phyloP scores from a whole-genome alignment of 805 yeast species.

The Ogataea dorogensis region DNA sequence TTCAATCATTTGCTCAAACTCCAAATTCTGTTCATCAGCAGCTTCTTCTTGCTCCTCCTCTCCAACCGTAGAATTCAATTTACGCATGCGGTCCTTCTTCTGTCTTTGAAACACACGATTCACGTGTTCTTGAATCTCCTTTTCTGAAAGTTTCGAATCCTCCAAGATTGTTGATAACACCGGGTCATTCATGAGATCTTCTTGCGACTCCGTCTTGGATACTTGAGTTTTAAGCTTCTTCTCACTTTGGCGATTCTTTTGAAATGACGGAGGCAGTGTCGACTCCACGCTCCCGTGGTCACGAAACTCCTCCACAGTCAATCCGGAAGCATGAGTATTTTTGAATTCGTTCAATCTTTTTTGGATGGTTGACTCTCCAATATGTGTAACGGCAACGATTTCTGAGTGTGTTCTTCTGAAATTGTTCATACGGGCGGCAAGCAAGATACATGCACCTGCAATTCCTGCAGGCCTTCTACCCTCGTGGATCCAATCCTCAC shows the following conservation, averaged over 20 bases:
- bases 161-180: constrained; percentile 42
- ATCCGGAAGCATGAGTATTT: constrained; percentile 65
- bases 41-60: constrained; percentile 10
- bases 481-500: constrained; percentile 92
- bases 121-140: constrained; percentile 39
- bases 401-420: constrained; percentile 89
- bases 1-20: constrained; percentile 38
- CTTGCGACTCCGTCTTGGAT: constrained; percentile 38
- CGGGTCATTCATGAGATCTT: constrained; percentile 41
- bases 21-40: constrained; percentile 27
- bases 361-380: constrained; percentile 92
- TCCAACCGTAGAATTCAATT: constrained; percentile 15
- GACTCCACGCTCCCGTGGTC: constrained; percentile 37
- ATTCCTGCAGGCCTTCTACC: constrained; percentile 98
- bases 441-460: constrained; percentile 91
- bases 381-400: constrained; percentile 91
- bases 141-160: constrained; percentile 45
- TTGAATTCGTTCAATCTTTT: constrained; percentile 86
- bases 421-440: constrained; percentile 97
- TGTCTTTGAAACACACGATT: constrained; percentile 31
- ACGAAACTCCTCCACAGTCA: constrained; percentile 76
- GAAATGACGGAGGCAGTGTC: constrained; percentile 82
- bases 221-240: constrained; percentile 31
- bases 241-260: constrained; percentile 55
- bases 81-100: constrained; percentile 24